These are phyloP conservation scores for Exsudoporus floridanus DNA, from an alignment of 1,284 basidiomycete genomes.

Conservation along the genomic window DNA sequence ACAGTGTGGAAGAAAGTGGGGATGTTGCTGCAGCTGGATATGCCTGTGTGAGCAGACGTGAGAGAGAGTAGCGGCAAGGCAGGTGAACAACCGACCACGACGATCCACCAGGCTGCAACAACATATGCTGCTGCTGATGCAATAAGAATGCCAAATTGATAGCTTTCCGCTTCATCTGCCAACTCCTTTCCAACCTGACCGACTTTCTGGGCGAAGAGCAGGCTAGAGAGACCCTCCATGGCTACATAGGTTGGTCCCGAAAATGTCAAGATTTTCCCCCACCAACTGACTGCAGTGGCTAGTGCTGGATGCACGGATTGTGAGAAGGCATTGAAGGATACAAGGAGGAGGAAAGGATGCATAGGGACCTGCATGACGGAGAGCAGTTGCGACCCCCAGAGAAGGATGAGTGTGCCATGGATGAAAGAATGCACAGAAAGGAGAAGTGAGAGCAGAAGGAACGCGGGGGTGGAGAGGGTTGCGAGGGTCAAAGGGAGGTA, in stretches of 20 bases:
- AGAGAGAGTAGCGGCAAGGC: neutral
- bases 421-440: slow-evolving; percentile 72
- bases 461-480: slow-evolving; percentile 75
- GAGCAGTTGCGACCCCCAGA: slow-evolving; percentile 66
- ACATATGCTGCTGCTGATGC: slow-evolving; percentile 75
- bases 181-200: slow-evolving; percentile 73
- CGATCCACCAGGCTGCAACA: slow-evolving; percentile 77
- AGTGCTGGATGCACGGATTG: slow-evolving; percentile 60
- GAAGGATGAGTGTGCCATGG: slow-evolving; percentile 66
- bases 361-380: slow-evolving; percentile 77
- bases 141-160: slow-evolving; percentile 74
- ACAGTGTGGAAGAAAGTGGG: slow-evolving; percentile 79
- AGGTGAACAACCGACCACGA: slow-evolving; percentile 50
- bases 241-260: slow-evolving; percentile 77
- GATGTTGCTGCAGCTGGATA: slow-evolving; percentile 79
- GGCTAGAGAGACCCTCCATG: slow-evolving; percentile 80
- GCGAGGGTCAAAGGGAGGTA: slow-evolving; percentile 81
- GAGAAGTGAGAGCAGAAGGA: slow-evolving; percentile 78
- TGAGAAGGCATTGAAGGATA: slow-evolving; percentile 78
- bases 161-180: slow-evolving; percentile 65
- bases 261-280: slow-evolving; percentile 70
- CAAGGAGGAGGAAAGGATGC: slow-evolving; percentile 76
- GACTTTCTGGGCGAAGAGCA: slow-evolving; percentile 77
- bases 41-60: slow-evolving; percentile 44
- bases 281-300: slow-evolving; percentile 57